Evolutionary conservation across 1,139 yeast genomes (phyloP).

Genomic region (Yamadazyma atlantica): DNA sequence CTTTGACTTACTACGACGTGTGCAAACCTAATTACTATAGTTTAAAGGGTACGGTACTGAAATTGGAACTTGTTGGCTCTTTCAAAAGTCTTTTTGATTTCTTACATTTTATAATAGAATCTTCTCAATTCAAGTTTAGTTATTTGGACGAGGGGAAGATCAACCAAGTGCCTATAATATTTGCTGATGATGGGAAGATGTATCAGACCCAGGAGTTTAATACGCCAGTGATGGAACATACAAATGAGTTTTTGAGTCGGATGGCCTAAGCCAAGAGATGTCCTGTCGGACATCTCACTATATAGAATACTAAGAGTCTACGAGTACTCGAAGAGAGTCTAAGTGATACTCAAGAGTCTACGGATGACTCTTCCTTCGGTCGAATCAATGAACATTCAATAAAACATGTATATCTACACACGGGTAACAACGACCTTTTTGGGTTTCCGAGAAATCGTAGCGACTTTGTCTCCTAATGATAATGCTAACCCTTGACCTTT

Average conservation of each 20-base stretch:
- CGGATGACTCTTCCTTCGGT: no score
- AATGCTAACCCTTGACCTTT: constrained; percentile 98
- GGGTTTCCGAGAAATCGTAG: constrained; percentile 66
- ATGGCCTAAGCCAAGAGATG: no score
- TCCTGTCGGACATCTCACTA: no score
- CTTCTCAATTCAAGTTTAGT: constrained; percentile 7
- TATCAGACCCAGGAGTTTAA: constrained; percentile 22
- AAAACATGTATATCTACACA: no score
- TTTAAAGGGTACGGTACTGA: constrained; percentile 9
- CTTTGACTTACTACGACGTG: constrained; percentile 13
- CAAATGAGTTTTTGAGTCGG: no score
- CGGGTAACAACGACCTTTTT: constrained; percentile 24
- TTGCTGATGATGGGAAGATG: constrained; percentile 27
- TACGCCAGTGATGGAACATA: constrained; percentile 14
- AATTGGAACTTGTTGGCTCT: constrained; percentile 10
- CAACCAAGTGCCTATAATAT: constrained; percentile 20
- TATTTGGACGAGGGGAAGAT: constrained; percentile 18
- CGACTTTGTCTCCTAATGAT: constrained; percentile 91
- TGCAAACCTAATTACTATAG: constrained; percentile 9
- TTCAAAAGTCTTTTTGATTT: constrained; percentile 13
- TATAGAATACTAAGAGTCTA: no score
- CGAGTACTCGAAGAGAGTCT: no score
- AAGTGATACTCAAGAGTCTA: no score
- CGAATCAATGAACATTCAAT: no score
- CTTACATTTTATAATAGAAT: constrained; percentile 12